Percentiles rank a stretch among this genome's conserved stretches.
These are phyloP conservation scores for Leccinum sublutescens DNA, from an alignment of 768 basidiomycete species.

Conservation along the genomic window DNA sequence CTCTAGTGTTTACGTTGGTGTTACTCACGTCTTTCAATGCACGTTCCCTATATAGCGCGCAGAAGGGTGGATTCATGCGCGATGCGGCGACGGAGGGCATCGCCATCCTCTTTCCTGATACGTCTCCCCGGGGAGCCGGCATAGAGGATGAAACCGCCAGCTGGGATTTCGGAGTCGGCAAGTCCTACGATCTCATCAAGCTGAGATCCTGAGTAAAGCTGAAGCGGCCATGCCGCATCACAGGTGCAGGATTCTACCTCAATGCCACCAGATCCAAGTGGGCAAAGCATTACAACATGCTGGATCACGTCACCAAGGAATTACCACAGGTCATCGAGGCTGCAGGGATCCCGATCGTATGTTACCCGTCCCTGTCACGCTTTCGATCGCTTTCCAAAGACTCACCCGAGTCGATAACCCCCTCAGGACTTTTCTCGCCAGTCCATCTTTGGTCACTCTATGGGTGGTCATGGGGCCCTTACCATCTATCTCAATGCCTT, in stretches of 20 bases:
- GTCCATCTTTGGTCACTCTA: conserved; percentile 94
- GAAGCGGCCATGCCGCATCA: background rate
- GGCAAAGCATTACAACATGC: conserved; percentile 84
- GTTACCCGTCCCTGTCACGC: conserved; percentile 24
- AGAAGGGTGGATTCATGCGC: conserved; percentile 92
- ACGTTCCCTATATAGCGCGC: conserved; percentile 52
- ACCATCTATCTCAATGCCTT: conserved; percentile 80
- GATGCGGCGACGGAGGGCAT: conserved; percentile 83
- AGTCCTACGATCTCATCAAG: conserved; percentile 5
- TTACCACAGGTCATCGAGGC: conserved; percentile 76
- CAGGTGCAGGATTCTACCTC: conserved; percentile 91
- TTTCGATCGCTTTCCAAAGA: background rate
- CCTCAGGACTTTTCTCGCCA: conserved; percentile 74
- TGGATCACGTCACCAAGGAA: conserved; percentile 79
- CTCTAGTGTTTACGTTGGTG: background rate
- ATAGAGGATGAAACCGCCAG: conserved; percentile 75
- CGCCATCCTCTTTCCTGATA: conserved; percentile 90
- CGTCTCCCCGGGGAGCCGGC: conserved; percentile 89
- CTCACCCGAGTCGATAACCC: background rate
- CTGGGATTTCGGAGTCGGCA: conserved; percentile 91
- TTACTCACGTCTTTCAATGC: background rate
- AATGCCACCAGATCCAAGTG: conserved; percentile 81
- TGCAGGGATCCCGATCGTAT: conserved; percentile 74
- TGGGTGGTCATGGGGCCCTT: conserved; percentile 97
- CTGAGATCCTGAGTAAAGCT: background rate